Evolutionary conservation across 441 rosid species (phyloP), one percentile per base, ranked within the genome.

Genomic region (Corymbia citriodora): DNA sequence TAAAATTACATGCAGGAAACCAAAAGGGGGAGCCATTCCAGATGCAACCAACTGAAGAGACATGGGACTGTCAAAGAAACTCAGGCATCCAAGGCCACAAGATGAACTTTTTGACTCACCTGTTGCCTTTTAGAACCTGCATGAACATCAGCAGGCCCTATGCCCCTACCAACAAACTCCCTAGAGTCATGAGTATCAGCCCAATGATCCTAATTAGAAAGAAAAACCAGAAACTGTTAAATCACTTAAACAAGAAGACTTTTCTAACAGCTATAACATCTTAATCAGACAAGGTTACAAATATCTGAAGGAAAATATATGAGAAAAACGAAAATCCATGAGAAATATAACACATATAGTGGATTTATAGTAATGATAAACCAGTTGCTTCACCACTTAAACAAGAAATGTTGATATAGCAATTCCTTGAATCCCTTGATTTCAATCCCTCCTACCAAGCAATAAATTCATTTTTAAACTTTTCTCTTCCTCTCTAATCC

Each of bases 191-290:
- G 93, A 89, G 94, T 93, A 88, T 92, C 96, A 40, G 94, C 90
- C 92, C 95, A 92, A 33, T 89, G 94, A 52, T 98, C 99, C 99
- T 98, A 93, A 59, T 53, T 31, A 94, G 90, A 89, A 72, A 55
- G 85, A 59, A 89, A 57, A 91, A 87, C 18, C 50, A 90, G 70
- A 89, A 54, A 91, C 88, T 83, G 82, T 90, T 89, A 89, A 57
- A 79, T 31, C 70, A 33, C 55, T 90, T 48, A 55, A 89, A 89
- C 86, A 72, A 59, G 87, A 33, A 52, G 59, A 68, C 54, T 61
- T 63, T 9, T 52, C 87, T 83, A 90, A 82, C 12, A 27, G 52
- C 85, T 79, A 74, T 40, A 79, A 79, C 85, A 79, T 45, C 52
- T 45, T 45, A 45, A 45, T 45, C 85, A 23, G 53, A 12, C 85